These are phyloP conservation scores for Eudorina sp. DNA, from an alignment of 139 green algal species.

Conservation along the genomic window DNA sequence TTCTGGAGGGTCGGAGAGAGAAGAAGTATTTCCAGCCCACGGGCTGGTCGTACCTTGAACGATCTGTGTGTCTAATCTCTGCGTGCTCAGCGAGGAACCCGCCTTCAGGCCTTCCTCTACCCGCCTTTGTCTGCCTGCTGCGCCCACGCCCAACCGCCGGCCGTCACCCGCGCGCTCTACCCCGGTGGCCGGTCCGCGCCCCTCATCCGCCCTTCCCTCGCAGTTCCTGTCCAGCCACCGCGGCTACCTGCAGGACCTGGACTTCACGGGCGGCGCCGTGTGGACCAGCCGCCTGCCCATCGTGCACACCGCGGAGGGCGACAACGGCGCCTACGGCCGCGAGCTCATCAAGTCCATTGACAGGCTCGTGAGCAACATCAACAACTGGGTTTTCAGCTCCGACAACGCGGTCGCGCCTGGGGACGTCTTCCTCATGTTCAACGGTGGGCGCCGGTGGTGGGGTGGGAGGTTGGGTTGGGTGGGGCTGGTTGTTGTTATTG, in stretches of 20 bases:
- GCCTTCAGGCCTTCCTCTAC: neutral
- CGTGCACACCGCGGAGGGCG: conserved; percentile 23
- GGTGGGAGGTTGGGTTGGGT: too few species aligned
- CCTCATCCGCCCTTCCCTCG: neutral
- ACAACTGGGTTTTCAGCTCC: conserved; percentile 4
- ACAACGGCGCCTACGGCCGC: conserved; percentile 39
- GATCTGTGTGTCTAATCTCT: neutral
- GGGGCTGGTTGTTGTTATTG: too few species aligned
- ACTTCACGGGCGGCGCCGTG: conserved; percentile 17
- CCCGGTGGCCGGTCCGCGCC: neutral
- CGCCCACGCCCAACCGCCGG: neutral
- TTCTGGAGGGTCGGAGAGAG: neutral
- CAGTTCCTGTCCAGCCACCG: conserved; percentile 16
- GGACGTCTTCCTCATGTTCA: conserved; percentile 39
- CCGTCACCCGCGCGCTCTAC: neutral
- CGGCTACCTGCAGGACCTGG: neutral
- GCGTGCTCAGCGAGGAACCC: neutral
- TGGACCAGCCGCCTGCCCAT: neutral
- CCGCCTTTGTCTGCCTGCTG: neutral
- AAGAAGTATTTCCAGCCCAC: neutral
- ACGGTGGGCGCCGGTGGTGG: neutral
- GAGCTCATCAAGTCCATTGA: conserved; percentile 26
- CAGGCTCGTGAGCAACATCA: conserved; percentile 3
- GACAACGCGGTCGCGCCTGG: neutral
- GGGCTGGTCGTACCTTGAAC: too few species aligned